Evolutionary conservation across 371 early-diverging fungal genomes (phyloP), one percentile per base, ranked within the genome.

Genomic region (Mucor ambiguus): DNA sequence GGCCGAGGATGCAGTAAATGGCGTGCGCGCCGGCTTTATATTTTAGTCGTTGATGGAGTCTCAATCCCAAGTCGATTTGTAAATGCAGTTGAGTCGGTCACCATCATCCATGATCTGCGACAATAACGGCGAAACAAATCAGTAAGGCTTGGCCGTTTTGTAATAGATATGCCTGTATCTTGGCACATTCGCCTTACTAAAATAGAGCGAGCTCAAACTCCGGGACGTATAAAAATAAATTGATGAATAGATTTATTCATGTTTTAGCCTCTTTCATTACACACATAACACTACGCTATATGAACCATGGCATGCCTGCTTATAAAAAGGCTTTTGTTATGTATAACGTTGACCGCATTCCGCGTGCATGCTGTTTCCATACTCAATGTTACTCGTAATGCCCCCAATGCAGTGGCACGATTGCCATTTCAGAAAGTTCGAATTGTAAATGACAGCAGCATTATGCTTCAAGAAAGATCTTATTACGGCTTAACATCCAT

Each of bases 51-150:
- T n/a, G n/a, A n/a, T n/a, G n/a, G n/a, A n/a, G n/a, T n/a, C n/a
- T n/a, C n/a, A n/a, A n/a, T n/a, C n/a, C n/a, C n/a, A n/a, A n/a
- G n/a, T n/a, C n/a, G n/a, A n/a, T 60, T 79, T 29, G 76, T 77
- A 10, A 60, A 70, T 20, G 61, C 67, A 43, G 32, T 60, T 32
- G 29, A 32, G 24, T 28, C 56, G 18, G 22, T 24, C 35, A 56
- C 55, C 33, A 41, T 41, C 16, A 41, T 41, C 18, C 41, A 41
- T 16, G 18, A 41, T 41, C 41, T 41, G 41, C 18, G 18, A 41
- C 18, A 41, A 41, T 18, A 5, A 41, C 41, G 41, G 41, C 41
- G 41, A 41, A 41, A 41, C 41, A 59, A 59, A 38, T 22, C 11
- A 35, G 12, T 12, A 24, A 28, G 4, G 22, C n/a, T 46, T 46